phyloP scores from a whole-genome alignment of 805 yeast species.

The Kockiozyma suomiensis region DNA sequence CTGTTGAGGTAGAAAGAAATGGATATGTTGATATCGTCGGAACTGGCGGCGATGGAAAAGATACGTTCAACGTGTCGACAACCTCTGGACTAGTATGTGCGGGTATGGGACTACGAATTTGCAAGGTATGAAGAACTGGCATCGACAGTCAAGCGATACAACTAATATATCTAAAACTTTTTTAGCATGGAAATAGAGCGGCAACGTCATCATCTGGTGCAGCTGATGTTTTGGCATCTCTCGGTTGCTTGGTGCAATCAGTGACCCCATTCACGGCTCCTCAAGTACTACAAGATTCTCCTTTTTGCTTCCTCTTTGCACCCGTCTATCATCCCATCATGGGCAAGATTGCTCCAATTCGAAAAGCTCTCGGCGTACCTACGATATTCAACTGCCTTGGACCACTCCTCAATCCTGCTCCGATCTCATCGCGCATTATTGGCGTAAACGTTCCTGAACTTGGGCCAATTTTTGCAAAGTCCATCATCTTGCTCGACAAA shows the following conservation, averaged over 20 bases:
- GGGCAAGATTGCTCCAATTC: conserved; percentile 76
- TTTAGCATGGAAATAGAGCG: conserved; percentile 90
- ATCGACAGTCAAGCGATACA: background rate
- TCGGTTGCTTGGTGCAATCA: conserved; percentile 81
- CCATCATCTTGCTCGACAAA: conserved; percentile 65
- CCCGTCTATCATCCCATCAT: conserved; percentile 94
- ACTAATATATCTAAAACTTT: too few relatives aligned
- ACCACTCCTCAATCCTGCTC: conserved; percentile 90
- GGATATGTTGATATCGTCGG: conserved; percentile 91
- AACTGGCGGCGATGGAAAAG: conserved; percentile 98
- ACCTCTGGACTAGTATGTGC: conserved; percentile 93
- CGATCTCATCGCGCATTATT: conserved; percentile 72
- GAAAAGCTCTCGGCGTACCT: conserved; percentile 82
- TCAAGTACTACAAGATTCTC: conserved; percentile 49
- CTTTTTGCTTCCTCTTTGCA: conserved; percentile 77
- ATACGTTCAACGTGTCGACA: conserved; percentile 95
- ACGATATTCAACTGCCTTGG: conserved; percentile 94
- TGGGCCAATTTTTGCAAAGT: conserved; percentile 83
- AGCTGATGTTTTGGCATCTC: conserved; percentile 76
- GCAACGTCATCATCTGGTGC: conserved; percentile 92
- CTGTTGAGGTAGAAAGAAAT: conserved; percentile 46
- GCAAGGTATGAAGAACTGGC: conserved; percentile 52
- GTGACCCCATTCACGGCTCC: conserved; percentile 68
- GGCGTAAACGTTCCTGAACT: conserved; percentile 84
- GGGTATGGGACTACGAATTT: conserved; percentile 77